Conservation (phyloP, 768 basidiomycete genomes). For the Xanthoconium stramineum region DNA sequence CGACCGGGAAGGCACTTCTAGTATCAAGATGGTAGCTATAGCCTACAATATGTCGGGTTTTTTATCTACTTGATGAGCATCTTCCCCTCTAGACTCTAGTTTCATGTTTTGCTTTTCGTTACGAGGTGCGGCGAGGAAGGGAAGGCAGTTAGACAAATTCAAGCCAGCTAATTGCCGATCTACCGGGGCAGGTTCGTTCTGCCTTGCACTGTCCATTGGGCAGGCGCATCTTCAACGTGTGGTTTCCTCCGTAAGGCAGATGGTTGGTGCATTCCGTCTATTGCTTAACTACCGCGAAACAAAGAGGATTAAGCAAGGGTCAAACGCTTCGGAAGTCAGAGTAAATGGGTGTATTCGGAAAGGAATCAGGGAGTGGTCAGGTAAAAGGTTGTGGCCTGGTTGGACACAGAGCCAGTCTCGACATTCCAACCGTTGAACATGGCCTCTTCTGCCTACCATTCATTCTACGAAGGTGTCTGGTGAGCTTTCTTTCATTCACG, state of each 20-base stretch:
- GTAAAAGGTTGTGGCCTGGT: conserved; percentile 7
- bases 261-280: conserved; percentile 6
- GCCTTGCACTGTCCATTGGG: no score
- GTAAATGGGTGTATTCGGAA: background rate
- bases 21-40: no score
- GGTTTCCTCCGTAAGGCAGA: background rate
- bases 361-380: background rate
- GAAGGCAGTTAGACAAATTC: no score
- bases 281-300: background rate
- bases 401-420: conserved; percentile 9
- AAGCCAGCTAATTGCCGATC: no score
- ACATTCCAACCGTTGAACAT: conserved; percentile 2
- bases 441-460: background rate
- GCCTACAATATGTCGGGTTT: no score
- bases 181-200: no score
- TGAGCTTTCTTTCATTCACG: background rate
- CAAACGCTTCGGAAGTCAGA: conserved; percentile 13
- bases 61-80: no score
- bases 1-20: no score
- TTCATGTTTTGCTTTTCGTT: no score
- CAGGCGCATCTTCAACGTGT: background rate
- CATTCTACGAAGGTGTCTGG: conserved; percentile 1
- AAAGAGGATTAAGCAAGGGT: background rate
- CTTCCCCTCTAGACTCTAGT: no score
- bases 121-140: no score